Conservation (phyloP, 352 stramenopile species). For the Phytopythium litorale region DNA sequence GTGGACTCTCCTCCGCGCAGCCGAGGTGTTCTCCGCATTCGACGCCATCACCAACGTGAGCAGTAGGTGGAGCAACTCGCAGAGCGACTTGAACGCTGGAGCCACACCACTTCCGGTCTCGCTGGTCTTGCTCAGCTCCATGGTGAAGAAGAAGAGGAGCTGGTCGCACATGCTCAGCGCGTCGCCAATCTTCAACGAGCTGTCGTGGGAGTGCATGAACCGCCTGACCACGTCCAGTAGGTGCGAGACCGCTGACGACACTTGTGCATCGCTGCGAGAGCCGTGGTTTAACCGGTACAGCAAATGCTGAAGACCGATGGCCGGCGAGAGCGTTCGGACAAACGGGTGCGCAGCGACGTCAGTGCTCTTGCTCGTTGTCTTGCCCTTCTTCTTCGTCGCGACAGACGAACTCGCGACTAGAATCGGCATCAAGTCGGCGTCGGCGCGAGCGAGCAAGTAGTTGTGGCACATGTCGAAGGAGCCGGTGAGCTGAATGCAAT, state of each 20-base stretch:
- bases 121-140: neutral
- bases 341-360: slow-evolving; percentile 11
- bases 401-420: slow-evolving; percentile 1
- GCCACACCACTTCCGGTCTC: neutral
- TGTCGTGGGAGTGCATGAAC: slow-evolving; percentile 3
- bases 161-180: slow-evolving; percentile 44
- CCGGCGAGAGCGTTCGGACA: slow-evolving; percentile 13
- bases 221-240: slow-evolving; percentile 10
- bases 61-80: slow-evolving; percentile 30
- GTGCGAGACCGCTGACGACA: neutral
- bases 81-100: slow-evolving; percentile 15
- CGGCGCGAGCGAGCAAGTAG: slow-evolving; percentile 42
- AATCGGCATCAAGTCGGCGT: slow-evolving; percentile 39
- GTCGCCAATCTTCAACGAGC: slow-evolving; percentile 11
- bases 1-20: neutral
- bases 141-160: slow-evolving; percentile 37
- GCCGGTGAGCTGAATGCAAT: slow-evolving; percentile 23
- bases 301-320: slow-evolving; percentile 24
- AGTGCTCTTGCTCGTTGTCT: slow-evolving; percentile 10
- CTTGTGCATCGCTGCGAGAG: neutral
- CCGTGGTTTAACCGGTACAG: slow-evolving; percentile 15
- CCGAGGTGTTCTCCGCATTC: neutral
- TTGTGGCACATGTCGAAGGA: slow-evolving; percentile 38
- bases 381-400: slow-evolving; percentile 16
- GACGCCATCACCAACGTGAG: slow-evolving; percentile 27